Conservation (phyloP, 805 yeast species). For the Hanseniaspora thailandica region DNA sequence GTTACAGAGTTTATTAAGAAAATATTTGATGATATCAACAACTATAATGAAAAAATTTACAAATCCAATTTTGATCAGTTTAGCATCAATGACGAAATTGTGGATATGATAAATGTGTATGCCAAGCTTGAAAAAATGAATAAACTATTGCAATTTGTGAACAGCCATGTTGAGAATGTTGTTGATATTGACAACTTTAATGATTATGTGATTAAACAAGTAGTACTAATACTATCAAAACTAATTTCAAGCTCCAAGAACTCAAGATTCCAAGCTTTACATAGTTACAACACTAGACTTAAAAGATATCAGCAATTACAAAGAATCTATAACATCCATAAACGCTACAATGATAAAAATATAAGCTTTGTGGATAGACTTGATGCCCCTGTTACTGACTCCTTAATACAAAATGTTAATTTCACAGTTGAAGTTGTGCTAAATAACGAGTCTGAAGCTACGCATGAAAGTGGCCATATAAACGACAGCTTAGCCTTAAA, state of each 20-base stretch:
- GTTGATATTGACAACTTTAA: not conserved
- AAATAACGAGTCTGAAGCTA: not conserved
- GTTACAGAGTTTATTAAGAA: not conserved
- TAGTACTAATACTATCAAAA: not conserved
- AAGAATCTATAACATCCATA: not conserved
- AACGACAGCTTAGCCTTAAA: not conserved
- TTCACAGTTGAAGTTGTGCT: not conserved
- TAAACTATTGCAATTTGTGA: not conserved
- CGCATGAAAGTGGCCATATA: not conserved
- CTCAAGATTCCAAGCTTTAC: not conserved
- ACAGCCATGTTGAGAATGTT: not conserved
- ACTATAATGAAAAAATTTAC: not conserved
- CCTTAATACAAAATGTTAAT: not conserved
- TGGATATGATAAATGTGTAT: not conserved
- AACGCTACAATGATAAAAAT: not conserved
- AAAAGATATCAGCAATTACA: not conserved
- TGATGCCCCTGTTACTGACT: not conserved
- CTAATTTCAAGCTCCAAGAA: not conserved
- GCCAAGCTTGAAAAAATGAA: not conserved
- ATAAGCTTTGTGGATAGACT: not conserved
- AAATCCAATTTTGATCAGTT: not conserved
- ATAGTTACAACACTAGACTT: not conserved
- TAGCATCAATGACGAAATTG: not conserved
- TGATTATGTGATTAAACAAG: not conserved
- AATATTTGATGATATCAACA: not conserved